A percentile compares a stretch with the other conserved stretches of the same genome.
Evolutionary conservation across 768 basidiomycete genomes (phyloP).

Genomic region (Leccinum sublutescens): DNA sequence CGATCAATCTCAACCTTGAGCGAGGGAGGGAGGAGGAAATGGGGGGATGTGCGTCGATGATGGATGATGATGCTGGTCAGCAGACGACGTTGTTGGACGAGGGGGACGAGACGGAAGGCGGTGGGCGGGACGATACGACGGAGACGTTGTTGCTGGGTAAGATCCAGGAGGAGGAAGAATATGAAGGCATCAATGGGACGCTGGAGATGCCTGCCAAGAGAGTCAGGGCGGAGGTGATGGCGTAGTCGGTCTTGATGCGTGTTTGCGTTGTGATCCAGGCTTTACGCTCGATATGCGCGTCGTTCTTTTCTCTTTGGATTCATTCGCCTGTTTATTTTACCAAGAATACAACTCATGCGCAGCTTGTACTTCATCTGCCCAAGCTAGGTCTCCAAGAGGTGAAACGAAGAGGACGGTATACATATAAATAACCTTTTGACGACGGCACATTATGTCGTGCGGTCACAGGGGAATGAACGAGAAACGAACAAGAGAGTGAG

Average conservation of each 20-base stretch:
- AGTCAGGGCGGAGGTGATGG: conserved; percentile 17
- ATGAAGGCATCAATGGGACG: conserved; percentile 20
- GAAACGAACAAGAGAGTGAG: not conserved
- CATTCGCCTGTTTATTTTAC: not conserved
- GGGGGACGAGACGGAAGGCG: conserved; percentile 39
- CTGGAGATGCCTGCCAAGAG: conserved; percentile 29
- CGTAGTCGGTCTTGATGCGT: conserved; percentile 1
- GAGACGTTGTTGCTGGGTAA: conserved; percentile 12
- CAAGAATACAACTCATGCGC: not conserved
- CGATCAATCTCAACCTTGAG: conserved; percentile 10
- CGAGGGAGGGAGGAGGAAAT: conserved; percentile 19
- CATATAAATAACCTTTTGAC: conserved; percentile 17
- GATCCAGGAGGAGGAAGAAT: conserved; percentile 32
- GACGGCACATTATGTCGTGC: not conserved
- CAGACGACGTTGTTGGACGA: conserved; percentile 33
- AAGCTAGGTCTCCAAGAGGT: not conserved
- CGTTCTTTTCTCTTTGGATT: not conserved
- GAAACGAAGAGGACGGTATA: conserved; percentile 7
- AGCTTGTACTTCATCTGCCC: not conserved
- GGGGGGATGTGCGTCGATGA: conserved; percentile 1
- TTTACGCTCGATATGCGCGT: not conserved
- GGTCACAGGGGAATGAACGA: conserved; percentile 5
- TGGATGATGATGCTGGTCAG: not conserved
- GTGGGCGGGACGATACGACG: conserved; percentile 13
- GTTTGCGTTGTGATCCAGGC: not conserved